phyloP scores from a whole-genome alignment of 2,329 filamentous ascomycete genomes.

The Aspergillus ustus region DNA sequence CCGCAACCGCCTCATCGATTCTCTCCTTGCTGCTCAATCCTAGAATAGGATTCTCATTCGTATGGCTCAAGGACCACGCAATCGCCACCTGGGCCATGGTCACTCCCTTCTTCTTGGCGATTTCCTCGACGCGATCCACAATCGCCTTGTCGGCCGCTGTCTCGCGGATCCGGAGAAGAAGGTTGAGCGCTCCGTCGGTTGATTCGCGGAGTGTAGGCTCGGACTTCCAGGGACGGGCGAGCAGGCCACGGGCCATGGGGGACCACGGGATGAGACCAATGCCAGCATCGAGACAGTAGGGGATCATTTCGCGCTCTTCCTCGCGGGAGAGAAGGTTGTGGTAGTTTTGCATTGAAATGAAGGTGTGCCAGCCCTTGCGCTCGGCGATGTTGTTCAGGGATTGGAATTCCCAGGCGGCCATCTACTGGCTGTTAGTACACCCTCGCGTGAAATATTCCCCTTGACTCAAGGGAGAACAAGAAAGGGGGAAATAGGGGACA shows the following conservation, averaged over 20 bases:
- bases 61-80: constrained; percentile 63
- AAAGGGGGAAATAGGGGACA: not conserved
- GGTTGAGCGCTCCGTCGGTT: constrained; percentile 50
- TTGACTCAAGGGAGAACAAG: not conserved
- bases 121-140: constrained; percentile 60
- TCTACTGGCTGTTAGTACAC: constrained; percentile 31
- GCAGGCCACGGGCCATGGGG: constrained; percentile 68
- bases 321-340: constrained; percentile 54
- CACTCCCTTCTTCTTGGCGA: constrained; percentile 61
- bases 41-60: constrained; percentile 63
- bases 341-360: constrained; percentile 58
- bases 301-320: constrained; percentile 38
- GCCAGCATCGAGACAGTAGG: constrained; percentile 57
- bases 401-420: constrained; percentile 59
- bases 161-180: constrained; percentile 47
- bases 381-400: constrained; percentile 54
- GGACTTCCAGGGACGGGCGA: constrained; percentile 57
- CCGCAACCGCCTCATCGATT: constrained; percentile 65
- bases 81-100: constrained; percentile 68
- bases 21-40: constrained; percentile 63
- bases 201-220: constrained; percentile 65
- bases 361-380: constrained; percentile 54
- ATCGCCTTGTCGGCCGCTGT: constrained; percentile 57
- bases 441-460: no score
- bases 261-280: constrained; percentile 65